phyloP scores from a whole-genome alignment of 2,329 filamentous ascomycete species.

The Pestalotiopsis sp. region DNA sequence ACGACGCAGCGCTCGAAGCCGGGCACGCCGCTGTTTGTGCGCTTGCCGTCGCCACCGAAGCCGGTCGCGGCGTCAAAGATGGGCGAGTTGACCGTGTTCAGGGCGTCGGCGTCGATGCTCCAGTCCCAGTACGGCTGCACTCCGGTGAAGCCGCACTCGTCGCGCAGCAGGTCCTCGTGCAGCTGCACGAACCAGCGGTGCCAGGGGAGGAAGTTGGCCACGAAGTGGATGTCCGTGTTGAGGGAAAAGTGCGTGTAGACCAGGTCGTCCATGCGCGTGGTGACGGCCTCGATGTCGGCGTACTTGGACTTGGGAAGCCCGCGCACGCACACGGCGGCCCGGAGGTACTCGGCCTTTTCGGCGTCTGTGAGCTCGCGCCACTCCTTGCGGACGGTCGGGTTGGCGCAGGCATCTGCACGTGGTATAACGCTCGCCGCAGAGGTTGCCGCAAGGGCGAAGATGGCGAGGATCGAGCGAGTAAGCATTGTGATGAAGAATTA shows the following conservation, averaged over 20 bases:
- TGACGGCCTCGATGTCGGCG: conserved; percentile 21
- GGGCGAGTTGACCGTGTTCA: conserved; percentile 25
- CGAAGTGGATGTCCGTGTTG: conserved; percentile 30
- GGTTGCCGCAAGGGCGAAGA: conserved; percentile 1
- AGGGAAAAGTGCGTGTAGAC: conserved; percentile 33
- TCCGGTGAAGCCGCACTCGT: conserved; percentile 32
- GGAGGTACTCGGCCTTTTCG: conserved; percentile 26
- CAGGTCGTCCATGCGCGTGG: conserved; percentile 35
- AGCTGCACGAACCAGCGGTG: conserved; percentile 35
- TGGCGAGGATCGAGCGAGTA: neutral
- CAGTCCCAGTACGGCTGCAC: conserved; percentile 38
- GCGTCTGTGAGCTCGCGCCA: neutral
- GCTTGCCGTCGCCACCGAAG: conserved; percentile 34
- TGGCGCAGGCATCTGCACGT: conserved; percentile 16
- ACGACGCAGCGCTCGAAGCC: conserved; percentile 35
- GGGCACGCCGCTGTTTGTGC: conserved; percentile 19
- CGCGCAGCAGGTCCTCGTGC: conserved; percentile 33
- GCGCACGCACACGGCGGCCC: conserved; percentile 32
- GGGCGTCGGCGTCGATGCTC: conserved; percentile 31
- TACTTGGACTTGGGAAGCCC: conserved; percentile 3
- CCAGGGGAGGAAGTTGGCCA: conserved; percentile 37
- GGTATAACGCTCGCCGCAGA: conserved; percentile 4
- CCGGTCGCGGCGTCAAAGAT: conserved; percentile 32
- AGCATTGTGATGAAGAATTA: neutral
- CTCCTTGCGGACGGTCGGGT: conserved; percentile 8